Evolutionary conservation across 202 grass and related monocot species (phyloP), one percentile per base, ranked within the genome.

Genomic region (Cymbopogon flexuosus): DNA sequence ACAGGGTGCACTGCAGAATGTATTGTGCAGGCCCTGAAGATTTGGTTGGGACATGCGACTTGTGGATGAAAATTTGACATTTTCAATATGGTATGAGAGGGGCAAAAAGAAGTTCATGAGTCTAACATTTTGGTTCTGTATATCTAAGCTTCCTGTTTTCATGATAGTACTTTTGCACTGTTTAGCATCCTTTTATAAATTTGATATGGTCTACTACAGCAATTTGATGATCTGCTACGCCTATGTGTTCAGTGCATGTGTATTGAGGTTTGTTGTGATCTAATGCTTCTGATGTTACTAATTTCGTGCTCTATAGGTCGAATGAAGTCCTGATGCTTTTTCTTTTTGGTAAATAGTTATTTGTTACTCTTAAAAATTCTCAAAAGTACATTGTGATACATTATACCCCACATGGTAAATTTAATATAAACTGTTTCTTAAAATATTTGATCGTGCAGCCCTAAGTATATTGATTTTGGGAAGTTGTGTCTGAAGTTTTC

Each of bases 201-300:
- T 24, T 1, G 4, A 69, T n/a, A 43, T 18, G 63, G 15, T 70
- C 8, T 40, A 81, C 75, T 52, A 22, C 3, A 19, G 2, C 5
- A 40, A 30, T 76, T 62, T 62, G 36, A 70, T 29, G 16, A 19
- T 61, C 19, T 52, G 19, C n/a, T 68, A 45, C 74, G 21, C 31
- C 22, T 57, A 21, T 62, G 52, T 73, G 68, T 65, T 72, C 7
- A 52, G 65, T 71, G 57, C 61, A 57, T 71, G 65, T 80, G 4
- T 36, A 69, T 70, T 1, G 13, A 46, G 5, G 47, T 51, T 18
- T 65, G 5, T 74, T 29, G 42, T 15, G 35, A 71, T 71, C n/a
- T 59, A 33, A 41, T 13, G 5, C 52, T 51, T 78, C 14, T 19
- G 9, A 46, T 64, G 19, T 36, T 66, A 54, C 61, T 22, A 16